Evolutionary conservation across 1,284 basidiomycete genomes (phyloP), one percentile per base, ranked within the genome.

Genomic region (Marasmius oreades): DNA sequence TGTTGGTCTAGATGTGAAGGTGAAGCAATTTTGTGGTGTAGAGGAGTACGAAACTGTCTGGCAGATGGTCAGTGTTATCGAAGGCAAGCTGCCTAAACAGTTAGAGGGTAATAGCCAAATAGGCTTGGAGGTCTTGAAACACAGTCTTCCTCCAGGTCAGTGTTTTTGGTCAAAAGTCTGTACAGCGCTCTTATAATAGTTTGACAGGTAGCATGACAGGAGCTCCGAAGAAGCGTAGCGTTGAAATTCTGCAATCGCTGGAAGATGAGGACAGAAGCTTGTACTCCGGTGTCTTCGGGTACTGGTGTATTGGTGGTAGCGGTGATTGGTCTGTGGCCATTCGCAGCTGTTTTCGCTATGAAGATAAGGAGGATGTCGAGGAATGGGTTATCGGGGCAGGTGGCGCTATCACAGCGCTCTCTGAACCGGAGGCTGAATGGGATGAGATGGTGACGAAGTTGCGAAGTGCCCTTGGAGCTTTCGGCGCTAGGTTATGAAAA

Each of bases 291-390:
- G 90, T 93, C 6, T 87, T 96, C 59, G 96, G 96, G 0, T 98
- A 95, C 69, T 90, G 95, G 79, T 90, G 90, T 55, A 83, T 95
- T 22, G 88, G 93, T 39, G 95, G 95, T 1, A 82, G 87, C 20
- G 88, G 92, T 0, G 95, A 98, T 72, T 93, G 96, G 81, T 91
- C 92, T 12, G 95, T 99, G n/a, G 90, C 92, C 24, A 99, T 99
- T 63, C 86, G 96, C 47, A 97, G 93, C 53, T 93, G 93, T 66
- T 88, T 94, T 73, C 88, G 89, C 59, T 80, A 89, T 60, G 86
- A 91, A 23, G 73, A 76, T 55, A 59, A 42, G 18, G 51, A 26
- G 20, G 39, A 45, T 54, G 62, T 59, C 5, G 87, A 90, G 63
- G 76, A 82, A 51, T 92, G 89, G 90, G 73, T 75, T 1, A 74